Percentiles rank a stretch among this genome's conserved stretches.
These are phyloP conservation scores for Roridomyces roridus DNA, from an alignment of 768 basidiomycete species.

Conservation along the genomic window DNA sequence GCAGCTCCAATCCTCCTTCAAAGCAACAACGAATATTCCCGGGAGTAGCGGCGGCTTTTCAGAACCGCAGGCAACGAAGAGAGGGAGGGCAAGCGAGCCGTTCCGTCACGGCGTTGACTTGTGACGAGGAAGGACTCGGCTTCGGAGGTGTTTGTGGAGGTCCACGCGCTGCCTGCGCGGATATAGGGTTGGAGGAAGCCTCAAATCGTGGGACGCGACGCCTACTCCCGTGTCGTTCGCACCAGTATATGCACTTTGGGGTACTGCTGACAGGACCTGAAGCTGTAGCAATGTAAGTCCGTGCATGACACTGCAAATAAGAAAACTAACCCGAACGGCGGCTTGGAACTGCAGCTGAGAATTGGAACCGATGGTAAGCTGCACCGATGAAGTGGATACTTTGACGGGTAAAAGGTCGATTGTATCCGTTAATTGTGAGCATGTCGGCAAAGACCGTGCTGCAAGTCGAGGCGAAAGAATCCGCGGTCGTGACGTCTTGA, in stretches of 20 bases:
- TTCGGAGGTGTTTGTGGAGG: no score
- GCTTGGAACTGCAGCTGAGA: conserved; percentile 20
- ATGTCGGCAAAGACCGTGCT: conserved; percentile 25
- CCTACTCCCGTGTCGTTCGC: conserved; percentile 25
- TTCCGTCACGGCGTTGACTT: no score
- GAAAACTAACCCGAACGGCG: conserved; percentile 14
- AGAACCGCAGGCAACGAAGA: no score
- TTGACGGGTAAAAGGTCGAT: conserved; percentile 24
- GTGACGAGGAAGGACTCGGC: no score
- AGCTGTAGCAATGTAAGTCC: background rate
- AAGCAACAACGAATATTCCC: no score
- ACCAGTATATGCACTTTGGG: conserved; percentile 25
- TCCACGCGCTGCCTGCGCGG: no score
- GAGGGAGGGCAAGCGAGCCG: no score
- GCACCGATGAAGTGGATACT: conserved; percentile 8
- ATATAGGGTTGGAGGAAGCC: no score
- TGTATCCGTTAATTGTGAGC: conserved; percentile 27
- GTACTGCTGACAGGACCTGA: conserved; percentile 8
- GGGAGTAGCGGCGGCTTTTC: no score
- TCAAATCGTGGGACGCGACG: background rate
- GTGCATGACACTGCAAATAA: background rate
- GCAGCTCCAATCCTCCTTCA: no score
- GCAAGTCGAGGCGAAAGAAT: conserved; percentile 21
- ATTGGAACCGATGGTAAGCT: conserved; percentile 15
- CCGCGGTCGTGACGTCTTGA: no score